Percentiles rank a stretch among this genome's conserved stretches.
phyloP scores from a whole-genome alignment of 2,329 filamentous ascomycete genomes.

The Trichoderma pleuroti region DNA sequence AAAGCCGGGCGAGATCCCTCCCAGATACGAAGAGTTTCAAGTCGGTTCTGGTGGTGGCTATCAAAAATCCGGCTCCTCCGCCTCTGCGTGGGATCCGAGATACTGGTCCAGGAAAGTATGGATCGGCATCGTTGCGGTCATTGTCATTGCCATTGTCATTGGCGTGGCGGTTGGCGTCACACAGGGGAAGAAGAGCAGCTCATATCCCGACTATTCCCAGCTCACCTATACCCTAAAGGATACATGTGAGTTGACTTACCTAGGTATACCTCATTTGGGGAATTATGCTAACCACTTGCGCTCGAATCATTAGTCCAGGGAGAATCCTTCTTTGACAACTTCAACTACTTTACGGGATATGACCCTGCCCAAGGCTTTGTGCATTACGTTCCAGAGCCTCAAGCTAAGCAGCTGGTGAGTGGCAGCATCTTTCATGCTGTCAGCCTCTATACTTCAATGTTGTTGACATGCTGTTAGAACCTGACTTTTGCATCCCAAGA shows the following conservation, averaged over 20 bases:
- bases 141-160: constrained; percentile 40
- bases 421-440: not conserved
- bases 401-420: constrained; percentile 43
- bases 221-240: constrained; percentile 48
- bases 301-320: constrained; percentile 40
- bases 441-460: not conserved
- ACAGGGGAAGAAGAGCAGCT: constrained; percentile 37
- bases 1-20: constrained; percentile 27
- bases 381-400: constrained; percentile 47
- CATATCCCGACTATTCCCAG: constrained; percentile 47
- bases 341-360: constrained; percentile 49
- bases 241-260: constrained; percentile 50
- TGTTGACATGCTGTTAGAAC: constrained; percentile 42
- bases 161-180: constrained; percentile 46
- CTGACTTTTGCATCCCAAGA: constrained; percentile 56
- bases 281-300: not conserved
- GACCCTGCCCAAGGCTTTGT: constrained; percentile 52
- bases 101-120: constrained; percentile 54
- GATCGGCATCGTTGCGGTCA: constrained; percentile 32
- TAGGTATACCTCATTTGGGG: too few species aligned
- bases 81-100: constrained; percentile 45
- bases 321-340: constrained; percentile 52
- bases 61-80: constrained; percentile 26
- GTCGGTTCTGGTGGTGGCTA: constrained; percentile 23
- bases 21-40: constrained; percentile 30